Evolutionary conservation across 306 rosid genomes (phyloP), one percentile per base, ranked within the genome.

Genomic region (Betula pendula): DNA sequence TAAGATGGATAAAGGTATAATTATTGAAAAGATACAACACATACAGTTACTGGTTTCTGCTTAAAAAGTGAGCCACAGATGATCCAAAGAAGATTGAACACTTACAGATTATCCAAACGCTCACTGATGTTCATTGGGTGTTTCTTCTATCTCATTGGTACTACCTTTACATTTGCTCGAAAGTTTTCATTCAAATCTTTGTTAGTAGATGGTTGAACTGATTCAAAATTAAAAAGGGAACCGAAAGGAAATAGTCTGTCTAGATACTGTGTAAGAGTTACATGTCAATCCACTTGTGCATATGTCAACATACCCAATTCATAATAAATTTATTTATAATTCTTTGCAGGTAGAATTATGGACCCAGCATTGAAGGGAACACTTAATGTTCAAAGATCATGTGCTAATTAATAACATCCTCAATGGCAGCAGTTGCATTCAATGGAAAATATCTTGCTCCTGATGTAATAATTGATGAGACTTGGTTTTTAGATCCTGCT

Each of bases 281-380:
- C 53, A 4, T 4, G 5, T 49, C 2, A 52, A 52, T 8, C 2
- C 59, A 52, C 59, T n/a, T n/a, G 59, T 52, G 25, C 59, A n/a
- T 52, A 9, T 52, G 1, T n/a, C 24, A 19, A n/a, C 25, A 6
- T 19, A n/a, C 59, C 59, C 24, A n/a, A 52, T 52, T n/a, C 25
- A 52, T 45, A 19, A 52, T n/a, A 25, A n/a, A n/a, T 52, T 19
- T 51, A 7, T 19, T 51, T 51, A 19, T 48, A 51, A 5, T 51
- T 51, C 10, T 29, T 52, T 44, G 53, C 80, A 83, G 80, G 74
- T 43, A 20, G 77, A 83, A 13, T 3, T 79, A 35, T 83, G 25
- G 81, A 79, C 16, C 86, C 83, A 13, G 83, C 86, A 40, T 35
- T 79, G 80, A 79, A 74, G 38, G 86, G 83, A 71, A 79, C 86